Percentiles rank a stretch among this genome's conserved stretches.
These are phyloP conservation scores for Fusarium anguioides DNA, from an alignment of 2,329 filamentous ascomycete species.

Conservation along the genomic window DNA sequence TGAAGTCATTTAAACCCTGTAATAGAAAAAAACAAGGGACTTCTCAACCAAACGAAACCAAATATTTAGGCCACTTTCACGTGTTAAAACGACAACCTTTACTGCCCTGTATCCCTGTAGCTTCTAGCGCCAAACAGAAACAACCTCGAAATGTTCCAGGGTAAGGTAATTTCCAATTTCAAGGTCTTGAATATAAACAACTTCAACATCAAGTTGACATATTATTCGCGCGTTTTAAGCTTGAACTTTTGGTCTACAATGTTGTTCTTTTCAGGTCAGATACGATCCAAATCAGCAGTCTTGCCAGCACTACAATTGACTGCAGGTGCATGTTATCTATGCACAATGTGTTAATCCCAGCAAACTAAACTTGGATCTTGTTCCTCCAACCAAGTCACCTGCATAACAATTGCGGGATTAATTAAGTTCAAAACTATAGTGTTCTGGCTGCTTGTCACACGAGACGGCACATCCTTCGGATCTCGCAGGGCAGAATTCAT, in stretches of 20 bases:
- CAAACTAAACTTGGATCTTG: background rate
- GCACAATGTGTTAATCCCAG: constrained; percentile 20
- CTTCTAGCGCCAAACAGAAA: constrained; percentile 26
- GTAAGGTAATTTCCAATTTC: constrained; percentile 15
- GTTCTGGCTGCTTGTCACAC: constrained; percentile 21
- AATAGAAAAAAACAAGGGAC: background rate
- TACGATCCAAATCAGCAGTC: rapidly evolving
- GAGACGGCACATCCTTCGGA: constrained; percentile 29
- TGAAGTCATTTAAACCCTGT: background rate
- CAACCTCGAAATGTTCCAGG: constrained; percentile 13
- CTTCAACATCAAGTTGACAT: background rate
- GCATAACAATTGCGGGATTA: constrained; percentile 40
- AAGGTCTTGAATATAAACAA: background rate
- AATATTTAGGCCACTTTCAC: constrained; percentile 43
- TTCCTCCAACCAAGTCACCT: background rate
- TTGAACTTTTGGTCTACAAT: background rate
- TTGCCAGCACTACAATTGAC: too few relatives aligned
- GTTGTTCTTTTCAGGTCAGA: too few relatives aligned
- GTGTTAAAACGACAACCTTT: constrained; percentile 27
- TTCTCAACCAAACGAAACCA: constrained; percentile 37
- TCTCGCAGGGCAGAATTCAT: constrained; percentile 30
- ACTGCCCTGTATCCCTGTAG: background rate
- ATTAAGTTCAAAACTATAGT: constrained; percentile 9
- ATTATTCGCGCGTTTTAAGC: too few relatives aligned
- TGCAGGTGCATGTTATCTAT: background rate